Percentiles rank a stretch among this genome's conserved stretches.
Evolutionary conservation across 2,329 filamentous ascomycete species (phyloP).

Genomic region (Arthrobotrys iridis): DNA sequence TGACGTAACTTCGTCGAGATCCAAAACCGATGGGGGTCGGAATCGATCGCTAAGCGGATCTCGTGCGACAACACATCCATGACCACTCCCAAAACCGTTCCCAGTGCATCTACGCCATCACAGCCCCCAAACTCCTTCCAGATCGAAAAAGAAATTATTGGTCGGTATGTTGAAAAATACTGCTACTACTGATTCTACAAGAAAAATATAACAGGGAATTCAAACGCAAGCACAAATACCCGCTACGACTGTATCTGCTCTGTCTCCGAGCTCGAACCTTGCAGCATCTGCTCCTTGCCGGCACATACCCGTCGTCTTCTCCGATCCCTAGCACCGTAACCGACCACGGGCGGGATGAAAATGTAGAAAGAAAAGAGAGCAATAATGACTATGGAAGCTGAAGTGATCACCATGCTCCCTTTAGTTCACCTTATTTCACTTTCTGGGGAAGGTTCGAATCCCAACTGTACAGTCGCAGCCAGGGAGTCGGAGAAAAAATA

Average conservation of each 20-base stretch:
- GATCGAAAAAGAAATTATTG: slow-evolving; percentile 16
- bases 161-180: too few species aligned
- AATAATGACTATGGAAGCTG: slow-evolving; percentile 38
- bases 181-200: too few species aligned
- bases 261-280: background rate
- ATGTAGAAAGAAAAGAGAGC: slow-evolving; percentile 52
- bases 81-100: background rate
- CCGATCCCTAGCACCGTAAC: slow-evolving; percentile 25
- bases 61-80: background rate
- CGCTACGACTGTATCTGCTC: background rate
- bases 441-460: background rate
- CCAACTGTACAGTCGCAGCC: background rate
- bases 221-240: too few species aligned
- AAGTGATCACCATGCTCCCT: slow-evolving; percentile 39
- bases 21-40: too few species aligned
- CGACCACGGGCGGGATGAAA: slow-evolving; percentile 30
- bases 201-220: background rate
- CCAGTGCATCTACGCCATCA: background rate
- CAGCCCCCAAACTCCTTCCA: too few species aligned
- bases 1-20: slow-evolving; percentile 4
- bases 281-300: slow-evolving; percentile 9
- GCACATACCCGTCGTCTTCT: background rate
- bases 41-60: slow-evolving; percentile 9
- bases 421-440: background rate
- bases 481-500: background rate